These are phyloP conservation scores for Triglochin maritima DNA, from an alignment of 106 monocot genomes.

Conservation along the genomic window DNA sequence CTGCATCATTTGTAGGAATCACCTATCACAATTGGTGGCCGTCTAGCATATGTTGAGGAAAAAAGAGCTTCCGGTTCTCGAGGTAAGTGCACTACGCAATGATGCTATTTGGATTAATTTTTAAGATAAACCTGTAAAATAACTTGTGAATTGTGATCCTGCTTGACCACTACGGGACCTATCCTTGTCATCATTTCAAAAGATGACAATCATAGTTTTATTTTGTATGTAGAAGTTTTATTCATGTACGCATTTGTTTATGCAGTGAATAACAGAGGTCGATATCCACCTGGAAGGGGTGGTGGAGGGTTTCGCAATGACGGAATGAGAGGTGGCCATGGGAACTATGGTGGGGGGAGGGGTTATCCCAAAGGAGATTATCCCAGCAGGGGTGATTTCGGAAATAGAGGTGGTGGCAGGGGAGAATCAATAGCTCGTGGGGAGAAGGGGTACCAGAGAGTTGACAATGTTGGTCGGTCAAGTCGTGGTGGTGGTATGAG, in stretches of 20 bases:
- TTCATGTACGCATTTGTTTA: background rate
- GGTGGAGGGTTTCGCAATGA: conserved; percentile 39
- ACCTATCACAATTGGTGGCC: conserved; percentile 9
- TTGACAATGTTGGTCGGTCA: conserved; percentile 30
- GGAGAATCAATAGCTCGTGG: conserved; percentile 23
- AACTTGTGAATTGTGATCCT: background rate
- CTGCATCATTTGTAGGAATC: conserved; percentile 6
- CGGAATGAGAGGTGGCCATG: conserved; percentile 40
- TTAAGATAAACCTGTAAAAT: background rate
- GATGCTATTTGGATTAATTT: background rate
- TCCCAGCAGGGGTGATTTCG: conserved; percentile 28
- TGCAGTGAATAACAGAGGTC: conserved; percentile 25
- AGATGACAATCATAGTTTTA: too few species aligned
- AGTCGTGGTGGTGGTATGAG: background rate
- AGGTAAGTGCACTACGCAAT: background rate
- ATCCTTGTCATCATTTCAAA: background rate
- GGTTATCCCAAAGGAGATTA: conserved; percentile 32
- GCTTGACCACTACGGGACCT: background rate
- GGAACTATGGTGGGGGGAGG: conserved; percentile 39
- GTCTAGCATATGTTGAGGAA: conserved; percentile 12
- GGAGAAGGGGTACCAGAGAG: conserved; percentile 45
- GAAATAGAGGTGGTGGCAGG: conserved; percentile 30
- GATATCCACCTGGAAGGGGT: conserved; percentile 37
- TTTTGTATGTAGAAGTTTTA: background rate
- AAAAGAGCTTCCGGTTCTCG: conserved; percentile 12